phyloP scores from a whole-genome alignment of 176 grass and related monocot genomes.

The Puccinellia tenuiflora region DNA sequence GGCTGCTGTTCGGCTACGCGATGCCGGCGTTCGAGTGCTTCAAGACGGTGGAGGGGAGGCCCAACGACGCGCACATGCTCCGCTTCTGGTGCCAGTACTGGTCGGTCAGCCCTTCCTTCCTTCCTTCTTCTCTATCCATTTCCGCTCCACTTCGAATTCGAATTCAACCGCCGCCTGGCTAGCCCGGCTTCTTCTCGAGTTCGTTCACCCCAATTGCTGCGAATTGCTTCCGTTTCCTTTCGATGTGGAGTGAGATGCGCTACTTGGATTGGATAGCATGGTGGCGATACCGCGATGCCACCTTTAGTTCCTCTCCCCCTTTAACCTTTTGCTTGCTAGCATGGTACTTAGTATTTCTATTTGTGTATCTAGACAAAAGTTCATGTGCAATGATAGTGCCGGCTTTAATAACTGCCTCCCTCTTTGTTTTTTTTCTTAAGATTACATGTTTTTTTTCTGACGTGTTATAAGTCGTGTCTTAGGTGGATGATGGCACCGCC shows the following conservation, averaged over 20 bases:
- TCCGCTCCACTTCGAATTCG: not conserved
- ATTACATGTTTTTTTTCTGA: not conserved
- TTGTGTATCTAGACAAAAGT: not conserved
- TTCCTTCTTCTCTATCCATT: not conserved
- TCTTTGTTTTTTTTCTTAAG: not conserved
- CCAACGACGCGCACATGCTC: conserved; percentile 55
- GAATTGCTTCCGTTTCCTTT: not conserved
- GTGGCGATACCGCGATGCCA: conserved; percentile 18
- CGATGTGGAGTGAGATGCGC: conserved; percentile 23
- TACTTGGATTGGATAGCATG: conserved; percentile 19
- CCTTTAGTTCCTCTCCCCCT: conserved; percentile 16
- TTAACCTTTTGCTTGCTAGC: conserved; percentile 1
- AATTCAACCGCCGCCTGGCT: not conserved
- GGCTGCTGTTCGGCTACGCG: conserved; percentile 79
- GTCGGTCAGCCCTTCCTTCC: conserved; percentile 33
- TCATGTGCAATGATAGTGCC: conserved; percentile 27
- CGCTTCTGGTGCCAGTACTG: conserved; percentile 99
- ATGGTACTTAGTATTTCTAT: not conserved
- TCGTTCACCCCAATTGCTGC: not conserved
- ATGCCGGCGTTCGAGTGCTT: conserved; percentile 96
- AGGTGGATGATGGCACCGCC: not conserved
- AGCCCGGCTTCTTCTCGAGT: not conserved
- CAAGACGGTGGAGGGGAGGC: conserved; percentile 68
- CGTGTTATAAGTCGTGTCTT: conserved; percentile 27
- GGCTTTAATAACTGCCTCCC: not conserved